Evolutionary conservation across 768 basidiomycete species (phyloP), one percentile per base, ranked within the genome.

Genomic region (Xanthoconium purpureum): DNA sequence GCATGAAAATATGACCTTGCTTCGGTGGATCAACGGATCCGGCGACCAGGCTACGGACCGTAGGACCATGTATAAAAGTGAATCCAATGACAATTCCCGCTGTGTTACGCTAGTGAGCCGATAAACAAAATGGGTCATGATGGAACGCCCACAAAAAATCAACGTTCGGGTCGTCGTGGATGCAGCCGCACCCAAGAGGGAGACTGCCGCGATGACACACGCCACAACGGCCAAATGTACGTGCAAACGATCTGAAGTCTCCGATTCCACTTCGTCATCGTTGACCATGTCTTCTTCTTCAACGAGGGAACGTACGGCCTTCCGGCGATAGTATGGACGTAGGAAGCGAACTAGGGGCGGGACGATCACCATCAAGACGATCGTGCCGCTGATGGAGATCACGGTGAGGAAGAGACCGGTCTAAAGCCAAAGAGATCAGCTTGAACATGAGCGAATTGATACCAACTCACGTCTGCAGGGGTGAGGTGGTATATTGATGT

Each of bases 191-290:
- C 48, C 28, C 13, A 72, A 15, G 35, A 20, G 53, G 7, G 47
- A 47, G 32, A 70, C 1, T 0, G 53, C 63, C 15, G 47, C 33
- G 28, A 66, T 33, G 40, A 62, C 36, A 47, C 63, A 71, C 5
- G 67, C 56, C 8, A 42, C 50, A 30, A 71, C 30, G 20, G 59
- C 57, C 33, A 73, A 28, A 47, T 74, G 69, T 15, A 70, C 60
- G 38, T 74, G 67, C 18, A 74, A 52, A 10, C 20, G 61, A 54
- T 74, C 73, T 0, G 69, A 63, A 1, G 67, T 63, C 29, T 50
- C 53, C 12, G 17, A 10, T 45, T 39, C 54, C 14, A 8, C 17
- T 35, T 37, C 43, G 18, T 47, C 50, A 9, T 13, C 11, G 17
- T 53, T 17, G 20, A 3, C 1, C 2, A 15, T 15, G 18, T 39